A percentile compares a stretch with the other conserved stretches of the same genome.
phyloP scores from a whole-genome alignment of 257 asterid species.

The Perilla frutescens region DNA sequence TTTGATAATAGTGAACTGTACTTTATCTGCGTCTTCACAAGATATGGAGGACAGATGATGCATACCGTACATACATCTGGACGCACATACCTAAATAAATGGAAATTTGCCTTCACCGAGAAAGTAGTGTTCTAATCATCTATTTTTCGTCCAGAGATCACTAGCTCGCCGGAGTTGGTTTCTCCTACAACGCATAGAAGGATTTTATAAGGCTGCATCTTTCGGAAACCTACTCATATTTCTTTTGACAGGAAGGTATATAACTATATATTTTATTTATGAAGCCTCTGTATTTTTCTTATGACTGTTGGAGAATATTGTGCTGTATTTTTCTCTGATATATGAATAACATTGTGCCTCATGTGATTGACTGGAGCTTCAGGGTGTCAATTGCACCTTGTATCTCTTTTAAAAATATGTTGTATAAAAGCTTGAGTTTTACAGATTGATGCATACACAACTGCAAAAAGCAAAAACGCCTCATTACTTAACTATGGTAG shows the following conservation, averaged over 20 bases:
- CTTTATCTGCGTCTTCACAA: background rate
- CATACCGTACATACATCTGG: background rate
- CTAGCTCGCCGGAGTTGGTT: conserved; percentile 83
- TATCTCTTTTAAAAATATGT: background rate
- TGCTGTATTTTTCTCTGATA: background rate
- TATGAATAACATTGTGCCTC: conserved; percentile 14
- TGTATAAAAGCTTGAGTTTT: background rate
- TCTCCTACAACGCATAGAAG: conserved; percentile 81
- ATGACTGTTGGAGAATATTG: background rate
- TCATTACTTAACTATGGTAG: conserved; percentile 10
- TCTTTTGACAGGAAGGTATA: conserved; percentile 93
- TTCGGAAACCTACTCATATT: conserved; percentile 89
- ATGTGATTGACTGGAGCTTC: conserved; percentile 16
- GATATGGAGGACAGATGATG: background rate
- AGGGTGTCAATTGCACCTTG: conserved; percentile 1
- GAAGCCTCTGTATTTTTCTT: background rate
- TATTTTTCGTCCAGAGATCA: conserved; percentile 63
- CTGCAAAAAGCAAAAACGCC: background rate
- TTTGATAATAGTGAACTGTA: conserved; percentile 3
- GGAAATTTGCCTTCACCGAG: conserved; percentile 1
- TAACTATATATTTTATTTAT: background rate
- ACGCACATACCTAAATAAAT: conserved; percentile 1
- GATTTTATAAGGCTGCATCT: conserved; percentile 88
- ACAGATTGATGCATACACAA: conserved; percentile 13
- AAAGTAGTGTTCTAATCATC: conserved; percentile 26